phyloP scores from a whole-genome alignment of 176 grass and related monocot species.

The Lolium rigidum region DNA sequence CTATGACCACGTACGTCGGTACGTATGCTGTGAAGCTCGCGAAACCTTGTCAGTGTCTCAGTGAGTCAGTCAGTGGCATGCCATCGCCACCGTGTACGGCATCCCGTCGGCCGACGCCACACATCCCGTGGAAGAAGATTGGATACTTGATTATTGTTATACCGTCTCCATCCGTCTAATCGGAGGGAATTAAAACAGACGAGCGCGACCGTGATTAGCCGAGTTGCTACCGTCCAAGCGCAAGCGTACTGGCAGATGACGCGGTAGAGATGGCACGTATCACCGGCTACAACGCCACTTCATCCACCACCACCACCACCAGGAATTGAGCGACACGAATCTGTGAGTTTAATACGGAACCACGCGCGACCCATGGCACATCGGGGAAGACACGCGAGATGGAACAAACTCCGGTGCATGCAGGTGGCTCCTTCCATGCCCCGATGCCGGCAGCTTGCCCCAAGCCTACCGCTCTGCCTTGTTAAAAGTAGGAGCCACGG shows the following conservation, averaged over 20 bases:
- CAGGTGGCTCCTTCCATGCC: background rate
- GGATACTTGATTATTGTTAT: background rate
- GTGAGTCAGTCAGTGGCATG: slow-evolving; percentile 39
- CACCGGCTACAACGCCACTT: slow-evolving; percentile 53
- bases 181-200: slow-evolving; percentile 7
- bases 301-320: slow-evolving; percentile 7
- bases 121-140: too few species aligned
- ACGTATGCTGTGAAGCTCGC: too few species aligned
- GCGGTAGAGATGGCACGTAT: slow-evolving; percentile 32
- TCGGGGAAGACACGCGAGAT: background rate
- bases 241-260: slow-evolving; percentile 15
- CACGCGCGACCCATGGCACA: background rate
- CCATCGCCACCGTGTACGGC: too few species aligned
- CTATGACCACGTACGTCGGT: too few species aligned
- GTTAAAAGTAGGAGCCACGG: background rate
- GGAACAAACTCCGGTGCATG: background rate
- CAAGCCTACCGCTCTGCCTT: too few species aligned
- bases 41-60: background rate
- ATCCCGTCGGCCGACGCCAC: too few species aligned
- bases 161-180: slow-evolving; percentile 18
- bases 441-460: background rate
- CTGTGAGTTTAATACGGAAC: background rate
- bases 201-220: slow-evolving; percentile 20
- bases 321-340: background rate
- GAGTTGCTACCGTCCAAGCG: slow-evolving; percentile 35